Conservation (phyloP, 2,329 filamentous ascomycete genomes). For the Claviceps humidiphila region DNA sequence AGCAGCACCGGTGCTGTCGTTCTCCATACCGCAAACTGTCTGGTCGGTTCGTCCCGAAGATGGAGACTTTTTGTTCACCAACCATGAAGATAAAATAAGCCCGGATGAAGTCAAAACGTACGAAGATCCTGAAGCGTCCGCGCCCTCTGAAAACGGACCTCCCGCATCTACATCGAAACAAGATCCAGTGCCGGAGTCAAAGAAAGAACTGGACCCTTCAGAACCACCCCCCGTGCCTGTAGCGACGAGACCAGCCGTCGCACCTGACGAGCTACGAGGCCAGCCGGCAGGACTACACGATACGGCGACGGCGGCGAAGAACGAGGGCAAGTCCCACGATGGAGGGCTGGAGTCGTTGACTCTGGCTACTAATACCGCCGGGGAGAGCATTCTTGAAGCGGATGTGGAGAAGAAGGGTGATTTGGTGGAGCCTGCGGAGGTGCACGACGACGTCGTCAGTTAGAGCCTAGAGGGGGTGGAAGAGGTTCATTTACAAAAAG, state of each 20-base stretch:
- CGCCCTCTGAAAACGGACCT: background rate
- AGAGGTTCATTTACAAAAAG: too few species aligned
- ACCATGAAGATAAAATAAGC: slow-evolving; percentile 8
- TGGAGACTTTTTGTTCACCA: slow-evolving; percentile 23
- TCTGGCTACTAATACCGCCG: slow-evolving; percentile 28
- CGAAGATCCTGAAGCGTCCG: background rate
- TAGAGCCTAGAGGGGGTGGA: slow-evolving; percentile 6
- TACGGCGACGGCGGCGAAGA: background rate
- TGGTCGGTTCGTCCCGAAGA: slow-evolving; percentile 41
- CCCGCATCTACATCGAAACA: background rate
- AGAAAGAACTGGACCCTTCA: background rate
- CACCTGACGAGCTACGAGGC: background rate
- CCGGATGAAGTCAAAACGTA: slow-evolving; percentile 5
- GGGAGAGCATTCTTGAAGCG: slow-evolving; percentile 29
- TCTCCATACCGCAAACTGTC: slow-evolving; percentile 33
- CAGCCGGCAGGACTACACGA: background rate
- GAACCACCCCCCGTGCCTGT: background rate
- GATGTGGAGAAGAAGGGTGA: slow-evolving; percentile 22
- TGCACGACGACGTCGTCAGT: slow-evolving; percentile 21
- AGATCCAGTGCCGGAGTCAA: slow-evolving; percentile 2
- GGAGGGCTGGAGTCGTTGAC: slow-evolving; percentile 18
- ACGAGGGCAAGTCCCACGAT: slow-evolving; percentile 1
- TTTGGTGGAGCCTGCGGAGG: slow-evolving; percentile 21
- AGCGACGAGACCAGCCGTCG: background rate
- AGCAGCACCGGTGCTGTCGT: slow-evolving; percentile 25